phyloP scores from a whole-genome alignment of 139 green algal species.

The Ostreobium quekettii region DNA sequence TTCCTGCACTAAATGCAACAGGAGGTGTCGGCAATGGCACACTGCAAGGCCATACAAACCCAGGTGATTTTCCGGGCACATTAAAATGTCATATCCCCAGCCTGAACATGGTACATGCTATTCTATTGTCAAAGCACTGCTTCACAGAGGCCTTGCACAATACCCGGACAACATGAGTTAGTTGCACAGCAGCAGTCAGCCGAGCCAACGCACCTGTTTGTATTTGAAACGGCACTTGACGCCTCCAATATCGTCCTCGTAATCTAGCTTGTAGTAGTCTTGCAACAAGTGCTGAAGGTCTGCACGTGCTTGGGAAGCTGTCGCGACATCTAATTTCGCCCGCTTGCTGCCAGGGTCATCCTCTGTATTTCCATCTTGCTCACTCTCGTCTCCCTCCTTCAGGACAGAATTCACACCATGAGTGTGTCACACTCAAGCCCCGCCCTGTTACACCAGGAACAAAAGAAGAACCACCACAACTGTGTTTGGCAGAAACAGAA shows the following conservation, averaged over 20 bases:
- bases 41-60: not conserved
- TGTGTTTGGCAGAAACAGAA: too few relatives aligned
- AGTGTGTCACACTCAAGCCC: too few relatives aligned
- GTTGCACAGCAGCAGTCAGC: not conserved
- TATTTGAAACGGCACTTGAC: constrained; percentile 60
- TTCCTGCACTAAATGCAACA: not conserved
- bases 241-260: constrained; percentile 75
- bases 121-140: not conserved
- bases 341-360: too few relatives aligned
- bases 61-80: too few relatives aligned
- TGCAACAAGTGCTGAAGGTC: constrained; percentile 60
- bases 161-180: not conserved
- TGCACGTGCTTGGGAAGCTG: constrained; percentile 19
- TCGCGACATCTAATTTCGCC: not conserved
- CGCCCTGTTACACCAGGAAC: too few relatives aligned
- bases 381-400: too few relatives aligned
- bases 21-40: not conserved
- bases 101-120: not conserved
- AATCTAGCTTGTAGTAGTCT: constrained; percentile 90
- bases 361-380: too few relatives aligned
- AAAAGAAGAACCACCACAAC: too few relatives aligned
- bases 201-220: not conserved
- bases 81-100: not conserved
- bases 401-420: too few relatives aligned
- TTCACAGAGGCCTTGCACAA: not conserved